Percentiles rank a stretch among this genome's conserved stretches.
phyloP scores from a whole-genome alignment of 2,329 filamentous ascomycete species.

The Diaporthe nobilis region DNA sequence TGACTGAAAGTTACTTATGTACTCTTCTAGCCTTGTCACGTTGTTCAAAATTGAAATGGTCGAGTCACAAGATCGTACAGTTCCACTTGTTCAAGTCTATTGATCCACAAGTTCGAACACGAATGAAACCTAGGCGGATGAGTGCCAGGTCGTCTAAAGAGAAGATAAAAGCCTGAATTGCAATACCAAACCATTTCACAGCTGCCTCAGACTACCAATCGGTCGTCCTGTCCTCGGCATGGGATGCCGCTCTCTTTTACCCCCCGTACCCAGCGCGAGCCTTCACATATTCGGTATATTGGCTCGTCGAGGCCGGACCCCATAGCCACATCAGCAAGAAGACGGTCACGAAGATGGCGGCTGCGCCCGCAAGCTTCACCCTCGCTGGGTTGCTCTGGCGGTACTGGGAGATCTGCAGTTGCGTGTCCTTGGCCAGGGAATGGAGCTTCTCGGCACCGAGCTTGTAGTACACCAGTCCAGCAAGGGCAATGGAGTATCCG shows the following conservation, averaged over 20 bases:
- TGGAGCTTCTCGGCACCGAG: conserved; percentile 41
- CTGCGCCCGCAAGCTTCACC: conserved; percentile 36
- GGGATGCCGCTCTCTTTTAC: neutral
- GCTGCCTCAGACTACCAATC: too few relatives aligned
- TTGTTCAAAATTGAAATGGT: too few relatives aligned
- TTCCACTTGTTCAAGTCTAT: neutral
- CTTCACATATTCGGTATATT: conserved; percentile 36
- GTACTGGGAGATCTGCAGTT: conserved; percentile 39
- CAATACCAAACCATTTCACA: neutral
- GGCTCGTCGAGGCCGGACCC: conserved; percentile 30
- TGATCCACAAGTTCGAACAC: neutral
- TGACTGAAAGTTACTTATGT: neutral
- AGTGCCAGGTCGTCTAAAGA: neutral
- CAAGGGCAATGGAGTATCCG: conserved; percentile 74
- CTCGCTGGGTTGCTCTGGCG: conserved; percentile 40
- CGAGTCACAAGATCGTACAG: too few relatives aligned
- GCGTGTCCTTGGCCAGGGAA: conserved; percentile 39
- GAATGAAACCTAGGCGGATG: neutral
- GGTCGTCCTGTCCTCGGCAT: neutral
- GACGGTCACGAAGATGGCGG: conserved; percentile 26
- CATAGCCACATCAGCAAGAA: conserved; percentile 34
- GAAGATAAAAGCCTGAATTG: neutral
- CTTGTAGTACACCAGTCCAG: conserved; percentile 50
- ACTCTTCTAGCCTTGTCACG: too few relatives aligned
- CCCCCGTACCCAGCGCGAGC: conserved; percentile 21